A percentile compares a stretch with the other conserved stretches of the same genome.
Evolutionary conservation across 768 basidiomycete genomes (phyloP).

Genomic region (Gymnopilus junonius): DNA sequence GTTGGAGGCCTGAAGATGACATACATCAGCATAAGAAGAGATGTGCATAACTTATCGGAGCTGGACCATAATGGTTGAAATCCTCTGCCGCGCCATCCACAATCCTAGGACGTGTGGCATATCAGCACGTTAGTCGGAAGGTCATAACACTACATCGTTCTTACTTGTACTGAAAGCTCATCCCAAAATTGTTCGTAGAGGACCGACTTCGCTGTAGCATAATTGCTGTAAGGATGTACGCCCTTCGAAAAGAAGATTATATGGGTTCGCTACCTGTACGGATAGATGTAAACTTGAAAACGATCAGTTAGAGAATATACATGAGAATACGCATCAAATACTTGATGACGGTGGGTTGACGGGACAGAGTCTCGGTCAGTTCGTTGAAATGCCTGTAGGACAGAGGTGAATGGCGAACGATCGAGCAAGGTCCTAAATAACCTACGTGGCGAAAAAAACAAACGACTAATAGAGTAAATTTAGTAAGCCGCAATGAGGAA

Average conservation of each 20-base stretch:
- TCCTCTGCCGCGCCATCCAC: slow-evolving; percentile 71
- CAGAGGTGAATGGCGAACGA: neutral
- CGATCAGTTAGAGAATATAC: neutral
- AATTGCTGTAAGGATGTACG: neutral
- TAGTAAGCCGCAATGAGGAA: no score
- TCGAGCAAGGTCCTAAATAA: neutral
- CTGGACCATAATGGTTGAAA: slow-evolving; percentile 72
- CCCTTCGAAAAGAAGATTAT: neutral
- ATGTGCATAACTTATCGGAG: neutral
- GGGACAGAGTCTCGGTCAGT: slow-evolving; percentile 73
- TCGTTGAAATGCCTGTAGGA: slow-evolving; percentile 75
- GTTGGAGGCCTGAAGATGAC: slow-evolving; percentile 69
- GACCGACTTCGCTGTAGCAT: slow-evolving; percentile 54
- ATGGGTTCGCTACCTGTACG: slow-evolving; percentile 35
- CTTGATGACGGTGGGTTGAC: slow-evolving; percentile 83
- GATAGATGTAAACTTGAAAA: slow-evolving; percentile 77
- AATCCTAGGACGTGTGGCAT: slow-evolving; percentile 43
- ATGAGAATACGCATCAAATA: slow-evolving; percentile 36
- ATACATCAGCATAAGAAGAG: neutral
- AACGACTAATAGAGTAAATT: slow-evolving; percentile 61
- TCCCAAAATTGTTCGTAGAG: slow-evolving; percentile 62
- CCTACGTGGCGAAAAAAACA: slow-evolving; percentile 90
- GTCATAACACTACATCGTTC: neutral
- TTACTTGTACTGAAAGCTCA: slow-evolving; percentile 82
- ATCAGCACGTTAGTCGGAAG: neutral